Evolutionary conservation across 805 yeast genomes (phyloP), one percentile per base, ranked within the genome.

Genomic region (Nakazawaea siamensis): DNA sequence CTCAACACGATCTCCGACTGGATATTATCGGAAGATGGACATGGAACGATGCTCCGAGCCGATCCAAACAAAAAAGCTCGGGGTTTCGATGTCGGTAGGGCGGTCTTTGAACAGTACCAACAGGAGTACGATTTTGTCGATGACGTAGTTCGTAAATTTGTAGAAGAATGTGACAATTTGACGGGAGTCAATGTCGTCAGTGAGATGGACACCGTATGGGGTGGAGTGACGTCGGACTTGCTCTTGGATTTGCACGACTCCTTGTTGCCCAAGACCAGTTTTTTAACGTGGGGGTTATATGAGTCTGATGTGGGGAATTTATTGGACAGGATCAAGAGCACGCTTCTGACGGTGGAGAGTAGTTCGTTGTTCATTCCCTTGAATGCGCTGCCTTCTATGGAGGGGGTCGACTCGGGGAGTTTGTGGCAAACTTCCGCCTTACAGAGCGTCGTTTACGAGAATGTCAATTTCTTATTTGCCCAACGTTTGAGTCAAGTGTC

Each of bases 191-290:
- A 81, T 44, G 33, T 84, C 0, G 48, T 78, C 2, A 70, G 81
- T 0, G 95, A 87, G 34, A 44, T 79, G 3, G 94, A 84, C 49
- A 66, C 74, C 16, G 82, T 80, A 0, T 90, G 97, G 97, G 80
- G 86, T 32, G 95, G 95, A 0, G 75, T 82, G 45, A 55, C 83
- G 4, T 52, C 58, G 27, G 64, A 65, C 30, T 44, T 76, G 42
- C 39, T 87, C 17, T 47, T 57, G n/a, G 68, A 65, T 6, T 33
- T 87, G 14, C 63, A 72, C 37, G 96, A 88, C 50, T 94, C 84
- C 46, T 79, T 70, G 45, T 60, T 78, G 12, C 68, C 78, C 2
- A 76, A 74, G 46, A 49, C 54, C 2, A 46, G 63, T 2, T 41
- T 68, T 1, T 60, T 68, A 27, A 59, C 69, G 2, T 76, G 79